phyloP scores from a whole-genome alignment of 1,284 basidiomycete species.

The Agroathelia rolfsii region DNA sequence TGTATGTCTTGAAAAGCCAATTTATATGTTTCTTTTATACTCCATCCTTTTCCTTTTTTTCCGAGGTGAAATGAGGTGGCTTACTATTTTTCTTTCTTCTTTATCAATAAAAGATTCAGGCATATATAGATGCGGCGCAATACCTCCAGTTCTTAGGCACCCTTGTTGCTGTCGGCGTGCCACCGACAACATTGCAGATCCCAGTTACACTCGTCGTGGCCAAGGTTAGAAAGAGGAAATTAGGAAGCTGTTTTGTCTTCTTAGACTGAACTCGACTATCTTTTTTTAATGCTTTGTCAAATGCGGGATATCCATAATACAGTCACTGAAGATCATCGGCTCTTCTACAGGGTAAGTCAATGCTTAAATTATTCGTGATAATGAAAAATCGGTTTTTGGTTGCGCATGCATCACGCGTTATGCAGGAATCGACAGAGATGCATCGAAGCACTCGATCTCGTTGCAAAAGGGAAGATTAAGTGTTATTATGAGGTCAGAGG shows the following conservation, averaged over 20 bases:
- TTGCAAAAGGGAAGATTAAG: conserved; percentile 52
- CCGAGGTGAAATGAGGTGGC: too few relatives aligned
- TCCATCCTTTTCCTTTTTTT: too few relatives aligned
- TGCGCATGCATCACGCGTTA: too few relatives aligned
- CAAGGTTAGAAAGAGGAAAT: conserved; percentile 25
- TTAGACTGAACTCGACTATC: not conserved
- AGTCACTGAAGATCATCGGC: conserved; percentile 48
- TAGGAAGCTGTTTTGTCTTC: not conserved
- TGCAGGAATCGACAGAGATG: conserved; percentile 54
- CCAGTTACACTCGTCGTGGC: conserved; percentile 51
- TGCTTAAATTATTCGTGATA: too few relatives aligned
- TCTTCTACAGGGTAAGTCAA: conserved; percentile 44
- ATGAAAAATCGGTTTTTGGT: too few relatives aligned
- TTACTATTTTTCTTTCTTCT: too few relatives aligned
- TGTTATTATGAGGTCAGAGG: conserved; percentile 37
- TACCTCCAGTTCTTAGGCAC: conserved; percentile 50
- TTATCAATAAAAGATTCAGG: conserved; percentile 27
- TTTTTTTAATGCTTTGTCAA: conserved; percentile 2
- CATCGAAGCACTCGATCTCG: conserved; percentile 55
- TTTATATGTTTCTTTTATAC: too few relatives aligned
- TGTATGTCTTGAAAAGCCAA: conserved; percentile 17
- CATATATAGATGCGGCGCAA: conserved; percentile 55
- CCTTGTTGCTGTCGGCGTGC: conserved; percentile 56
- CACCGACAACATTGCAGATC: conserved; percentile 32
- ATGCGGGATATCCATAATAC: conserved; percentile 2